Evolutionary conservation across 352 stramenopile species (phyloP), one percentile per base, ranked within the genome.

Genomic region (Pythium aquatile): DNA sequence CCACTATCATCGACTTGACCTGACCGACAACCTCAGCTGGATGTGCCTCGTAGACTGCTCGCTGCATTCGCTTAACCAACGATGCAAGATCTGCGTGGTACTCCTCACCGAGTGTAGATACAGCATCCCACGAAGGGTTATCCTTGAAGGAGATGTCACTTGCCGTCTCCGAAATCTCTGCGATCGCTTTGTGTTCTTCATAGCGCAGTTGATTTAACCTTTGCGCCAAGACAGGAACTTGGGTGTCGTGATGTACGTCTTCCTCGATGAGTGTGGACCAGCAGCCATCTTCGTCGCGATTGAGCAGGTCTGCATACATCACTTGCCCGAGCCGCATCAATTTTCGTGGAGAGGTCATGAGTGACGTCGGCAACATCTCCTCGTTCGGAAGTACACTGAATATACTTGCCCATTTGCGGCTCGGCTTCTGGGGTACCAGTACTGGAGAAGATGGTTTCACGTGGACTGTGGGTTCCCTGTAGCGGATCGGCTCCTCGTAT

Each of bases 1-100:
- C 71, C 1, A 60, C 46, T 14, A 83, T 66, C 17, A 28, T 54
- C 14, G 26, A 55, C 5, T 47, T 17, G 28, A 72, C 9, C 14
- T 63, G 8, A 1, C 1, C 10, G 13, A 14, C 30, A 8, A 55
- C 14, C 13, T 62, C 17, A 46, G 5, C 7, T 20, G 39, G 9
- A 30, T 72, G 65, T 4, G 49, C 26, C 7, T 11, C 7, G 7
- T 28, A 14, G 28, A 61, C 16, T 2, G 29, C 55, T 8, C 46
- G 2, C 7, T 48, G 30, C 4, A 66, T 33, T 26, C 24, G 3
- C 14, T n/a, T 29, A 7, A 65, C 1, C 17, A 62, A 40, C 2
- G 24, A 46, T 7, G 17, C 17, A 2, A 62, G 55, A 7, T 35
- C 28, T 7, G 24, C 11, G 28, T 62, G 55, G 35, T 62, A 62